Percentiles rank a stretch among this genome's conserved stretches.
phyloP scores from a whole-genome alignment of 2,329 filamentous ascomycete genomes.

The Geosmithia flava region DNA sequence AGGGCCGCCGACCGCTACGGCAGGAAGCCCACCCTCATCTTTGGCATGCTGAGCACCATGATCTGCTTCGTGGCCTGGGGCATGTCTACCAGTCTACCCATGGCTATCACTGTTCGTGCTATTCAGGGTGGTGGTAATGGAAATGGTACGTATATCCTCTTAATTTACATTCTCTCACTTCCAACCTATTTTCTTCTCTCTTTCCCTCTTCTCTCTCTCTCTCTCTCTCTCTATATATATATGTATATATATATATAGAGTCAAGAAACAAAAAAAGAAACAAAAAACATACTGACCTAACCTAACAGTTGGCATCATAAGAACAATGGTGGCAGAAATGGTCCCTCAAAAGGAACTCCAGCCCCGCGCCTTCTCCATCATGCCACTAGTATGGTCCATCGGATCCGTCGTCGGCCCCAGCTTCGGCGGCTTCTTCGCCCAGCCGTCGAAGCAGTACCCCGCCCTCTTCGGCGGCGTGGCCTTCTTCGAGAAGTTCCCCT shows the following conservation, averaged over 20 bases:
- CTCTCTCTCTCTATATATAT: too few species aligned
- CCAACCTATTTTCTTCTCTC: too few species aligned
- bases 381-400: constrained; percentile 83
- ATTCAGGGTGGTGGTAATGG: constrained; percentile 79
- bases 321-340: constrained; percentile 88
- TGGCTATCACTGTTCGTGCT: constrained; percentile 68
- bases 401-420: constrained; percentile 80
- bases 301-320: constrained; percentile 64
- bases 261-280: not conserved
- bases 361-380: constrained; percentile 79
- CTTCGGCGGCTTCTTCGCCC: constrained; percentile 77
- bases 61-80: constrained; percentile 71
- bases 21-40: constrained; percentile 69
- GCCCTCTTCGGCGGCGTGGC: constrained; percentile 51
- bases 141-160: constrained; percentile 41
- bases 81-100: constrained; percentile 63
- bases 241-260: too few species aligned
- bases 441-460: constrained; percentile 66
- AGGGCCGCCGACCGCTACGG: constrained; percentile 66
- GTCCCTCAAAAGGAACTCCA: constrained; percentile 79
- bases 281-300: constrained; percentile 1
- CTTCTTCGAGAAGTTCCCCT: constrained; percentile 69
- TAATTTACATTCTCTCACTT: too few species aligned
- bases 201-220: too few species aligned
- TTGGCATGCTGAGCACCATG: constrained; percentile 69